Evolutionary conservation across 768 basidiomycete species (phyloP), one percentile per base, ranked within the genome.

Genomic region (Kwoniella newhampshirensis): DNA sequence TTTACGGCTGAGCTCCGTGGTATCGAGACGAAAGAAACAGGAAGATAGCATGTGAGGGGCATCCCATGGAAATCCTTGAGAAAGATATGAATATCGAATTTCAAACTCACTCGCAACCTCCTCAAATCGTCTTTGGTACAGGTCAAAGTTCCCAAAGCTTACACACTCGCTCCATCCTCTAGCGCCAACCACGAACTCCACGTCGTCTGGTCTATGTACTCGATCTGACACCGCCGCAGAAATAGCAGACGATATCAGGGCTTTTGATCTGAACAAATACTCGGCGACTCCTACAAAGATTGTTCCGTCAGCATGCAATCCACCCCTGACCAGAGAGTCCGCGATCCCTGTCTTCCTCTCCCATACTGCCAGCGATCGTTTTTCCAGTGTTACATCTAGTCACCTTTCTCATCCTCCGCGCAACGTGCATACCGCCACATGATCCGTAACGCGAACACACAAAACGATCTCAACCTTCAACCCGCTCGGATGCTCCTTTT

Each of bases 81-180:
- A 37, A 37, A 37, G 36, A 37, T n/a, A 37, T 11, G 36, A 37
- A n/a, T 3, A n/a, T n/a, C n/a, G n/a, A n/a, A n/a, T n/a, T n/a
- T n/a, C 35, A 8, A 1, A 74, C 76, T 63, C 46, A 76, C 76
- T 57, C 17, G 71, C 81, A 4, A 92, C 93, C 75, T 85, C 82
- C 69, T 83, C 81, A 73, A 98, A 98, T 58, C 93, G 77, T 68
- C 81, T 76, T 68, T 82, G 79, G 80, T 98, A 99, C 51, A 91
- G 78, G 62, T 94, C 89, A 76, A 97, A 96, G 77, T 82, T 86
- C 12, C 91, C 91, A 78, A 94, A 94, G 36, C 83, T 85, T 40
- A 98, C 89, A 73, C 90, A 91, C 77, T 97, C 90, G 67, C 89
- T 91, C 94, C 94, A 99, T 2, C 91, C 92, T 27, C 92, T 80